Evolutionary conservation across 2,329 filamentous ascomycete species (phyloP), one percentile per base, ranked within the genome.

Genomic region (Aureobasidium mangrovei): DNA sequence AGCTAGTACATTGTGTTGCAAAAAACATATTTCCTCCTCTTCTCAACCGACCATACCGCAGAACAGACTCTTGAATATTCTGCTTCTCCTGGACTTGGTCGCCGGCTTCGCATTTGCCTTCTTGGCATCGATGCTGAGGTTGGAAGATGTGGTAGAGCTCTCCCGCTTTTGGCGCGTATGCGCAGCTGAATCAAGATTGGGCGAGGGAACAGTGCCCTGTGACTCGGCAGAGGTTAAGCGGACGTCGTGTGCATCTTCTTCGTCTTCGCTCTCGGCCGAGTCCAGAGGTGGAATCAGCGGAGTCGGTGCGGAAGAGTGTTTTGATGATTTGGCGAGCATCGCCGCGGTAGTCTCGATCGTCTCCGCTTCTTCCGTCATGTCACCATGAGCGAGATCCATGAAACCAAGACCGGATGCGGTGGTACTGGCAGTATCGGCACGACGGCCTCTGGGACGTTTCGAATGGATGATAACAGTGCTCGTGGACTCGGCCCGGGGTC

Each of bases 381-480:
- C 47, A 12, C n/a, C 47, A 9, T n/a, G 31, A 5, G 40, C 33
- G 6, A 32, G 32, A 32, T 53, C 40, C 39, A 49, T 40, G 28
- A 39, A 32, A 28, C 32, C 42, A 5, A 45, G 40, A 7, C 26
- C 35, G 1, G 42, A 51, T 35, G 41, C 43, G n/a, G 39, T 44
- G 27, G 46, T 33, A 27, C 35, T 49, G 29, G 40, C 26, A 36
- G 47, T 53, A 41, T 51, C 38, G 38, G 40, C 46, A 45, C 47
- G 46, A 38, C 40, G 32, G n/a, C 42, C 42, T 47, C 47, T 26
- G 4, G 46, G 45, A 33, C 54, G 44, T 26, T 40, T 44, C 9
- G 54, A 43, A 49, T 47, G 35, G 38, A 55, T 36, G 45, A 59
- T 57, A 32, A 59, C 57, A 10, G 57, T 57, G 47, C 51, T 56